Evolutionary conservation across 768 basidiomycete species (phyloP), one percentile per base, ranked within the genome.

Genomic region (Pholiota molesta): DNA sequence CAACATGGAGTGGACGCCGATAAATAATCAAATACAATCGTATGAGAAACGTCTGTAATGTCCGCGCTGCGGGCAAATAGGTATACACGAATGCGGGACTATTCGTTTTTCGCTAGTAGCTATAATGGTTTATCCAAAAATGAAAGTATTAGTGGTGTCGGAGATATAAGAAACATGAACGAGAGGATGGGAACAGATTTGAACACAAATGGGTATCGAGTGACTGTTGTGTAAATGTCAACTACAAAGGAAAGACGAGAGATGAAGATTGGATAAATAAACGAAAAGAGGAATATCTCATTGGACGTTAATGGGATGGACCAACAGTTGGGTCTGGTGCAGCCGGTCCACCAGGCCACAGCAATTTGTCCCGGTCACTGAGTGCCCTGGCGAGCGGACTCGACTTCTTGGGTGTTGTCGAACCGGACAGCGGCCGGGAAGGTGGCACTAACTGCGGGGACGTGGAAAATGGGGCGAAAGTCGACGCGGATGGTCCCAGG

Each of bases 351-450:
- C 47, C 23, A 49, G 19, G 10, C 21, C 6, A 49, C 23, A 49
- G 3, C 2, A 23, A 23, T 14, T 49, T 21, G 2, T 49, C 47
- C 1, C 23, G 19, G 3, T 26, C 47, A 26, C 21, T 51, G 14
- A 65, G 52, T 13, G 61, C 65, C 11, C 66, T 54, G 5, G 70
- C 65, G 37, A 71, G 55, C 31, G 70, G 70, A 53, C 70, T 71
- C n/a, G 70, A 71, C 40, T 64, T 68, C 59, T 64, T 66, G 9
- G 70, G 70, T 26, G 66, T 65, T 3, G 65, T 62, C 29, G 57
- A 39, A 39, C 29, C 54, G 5, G 56, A 31, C 39, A 59, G 1
- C 19, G 59, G 28, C 40, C 42, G 35, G 16, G 14, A 4, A 13
- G 23, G 16, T 9, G 19, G 49, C 31, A 2, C 51, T 7, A 29